A percentile compares a stretch with the other conserved stretches of the same genome.
phyloP scores from a whole-genome alignment of 1,284 basidiomycete genomes.

The Irpex sp. region DNA sequence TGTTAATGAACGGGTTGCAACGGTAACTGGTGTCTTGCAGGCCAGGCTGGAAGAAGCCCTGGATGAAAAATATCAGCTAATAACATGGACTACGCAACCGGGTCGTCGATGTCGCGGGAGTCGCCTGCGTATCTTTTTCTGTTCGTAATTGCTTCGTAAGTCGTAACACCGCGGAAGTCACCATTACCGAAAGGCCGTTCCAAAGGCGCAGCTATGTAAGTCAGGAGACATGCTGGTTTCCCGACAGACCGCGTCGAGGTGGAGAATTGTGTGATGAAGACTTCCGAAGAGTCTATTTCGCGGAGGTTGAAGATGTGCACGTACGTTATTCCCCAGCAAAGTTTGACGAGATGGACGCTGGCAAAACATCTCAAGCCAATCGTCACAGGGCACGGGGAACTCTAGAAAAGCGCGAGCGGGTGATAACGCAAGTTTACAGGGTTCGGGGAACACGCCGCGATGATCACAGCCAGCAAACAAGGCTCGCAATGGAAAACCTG shows the following conservation, averaged over 20 bases:
- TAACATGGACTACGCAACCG: not conserved
- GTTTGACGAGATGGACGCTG: not conserved
- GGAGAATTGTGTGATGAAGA: not conserved
- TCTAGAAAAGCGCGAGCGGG: not conserved
- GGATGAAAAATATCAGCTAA: too few species aligned
- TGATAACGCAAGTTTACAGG: not conserved
- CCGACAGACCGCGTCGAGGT: not conserved
- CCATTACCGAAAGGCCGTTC: not conserved
- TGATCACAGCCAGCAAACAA: not conserved
- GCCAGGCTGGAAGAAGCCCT: too few species aligned
- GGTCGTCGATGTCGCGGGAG: not conserved
- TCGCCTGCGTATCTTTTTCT: not conserved
- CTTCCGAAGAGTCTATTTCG: not conserved
- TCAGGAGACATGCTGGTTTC: not conserved
- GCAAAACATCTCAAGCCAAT: not conserved
- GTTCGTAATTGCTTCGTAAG: not conserved
- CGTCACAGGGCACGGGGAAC: not conserved
- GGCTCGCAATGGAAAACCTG: not conserved
- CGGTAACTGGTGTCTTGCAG: too few species aligned
- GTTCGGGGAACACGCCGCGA: not conserved
- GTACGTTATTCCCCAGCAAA: not conserved
- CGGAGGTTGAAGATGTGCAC: not conserved
- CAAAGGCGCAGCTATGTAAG: not conserved
- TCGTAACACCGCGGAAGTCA: not conserved
- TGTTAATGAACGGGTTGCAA: not conserved